Evolutionary conservation across 371 early-diverging fungal genomes (phyloP).

Genomic region (Rhizomucor pusillus): DNA sequence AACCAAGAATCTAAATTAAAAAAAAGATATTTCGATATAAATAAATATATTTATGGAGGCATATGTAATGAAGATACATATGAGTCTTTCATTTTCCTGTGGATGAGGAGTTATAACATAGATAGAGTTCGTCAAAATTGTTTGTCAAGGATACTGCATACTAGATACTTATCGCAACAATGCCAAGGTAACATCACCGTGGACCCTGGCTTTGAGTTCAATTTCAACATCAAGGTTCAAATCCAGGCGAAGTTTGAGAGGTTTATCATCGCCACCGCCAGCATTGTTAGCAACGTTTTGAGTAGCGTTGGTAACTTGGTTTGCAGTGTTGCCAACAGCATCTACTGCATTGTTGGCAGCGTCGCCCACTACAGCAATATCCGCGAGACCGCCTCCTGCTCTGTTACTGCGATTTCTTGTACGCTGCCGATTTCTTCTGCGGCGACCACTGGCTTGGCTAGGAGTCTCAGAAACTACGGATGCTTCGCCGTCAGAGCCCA

Average conservation of each 20-base stretch:
- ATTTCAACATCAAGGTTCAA: slow-evolving; percentile 37
- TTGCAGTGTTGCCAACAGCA: background rate
- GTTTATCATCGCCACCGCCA: slow-evolving; percentile 5
- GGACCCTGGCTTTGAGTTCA: slow-evolving; percentile 26
- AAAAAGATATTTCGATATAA: no score
- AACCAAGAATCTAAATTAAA: no score
- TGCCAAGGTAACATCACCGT: slow-evolving; percentile 35
- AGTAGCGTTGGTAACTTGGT: slow-evolving; percentile 2
- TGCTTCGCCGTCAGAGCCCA: background rate
- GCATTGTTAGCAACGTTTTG: background rate
- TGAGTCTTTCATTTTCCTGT: no score
- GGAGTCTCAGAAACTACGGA: slow-evolving; percentile 1
- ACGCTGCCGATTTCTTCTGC: background rate
- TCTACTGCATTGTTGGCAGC: background rate
- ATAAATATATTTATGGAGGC: no score
- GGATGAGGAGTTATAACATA: no score
- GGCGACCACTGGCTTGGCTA: background rate
- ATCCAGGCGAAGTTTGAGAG: slow-evolving; percentile 32
- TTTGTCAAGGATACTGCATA: no score
- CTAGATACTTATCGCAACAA: slow-evolving; percentile 22
- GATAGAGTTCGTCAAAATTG: no score
- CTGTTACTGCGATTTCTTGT: background rate
- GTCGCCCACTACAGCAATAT: background rate
- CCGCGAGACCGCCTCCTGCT: background rate
- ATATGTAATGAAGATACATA: no score